A percentile compares a stretch with the other conserved stretches of the same genome.
phyloP scores from a whole-genome alignment of 108 stramenopile genomes.

The Pseudonitzschia delicatissima region DNA sequence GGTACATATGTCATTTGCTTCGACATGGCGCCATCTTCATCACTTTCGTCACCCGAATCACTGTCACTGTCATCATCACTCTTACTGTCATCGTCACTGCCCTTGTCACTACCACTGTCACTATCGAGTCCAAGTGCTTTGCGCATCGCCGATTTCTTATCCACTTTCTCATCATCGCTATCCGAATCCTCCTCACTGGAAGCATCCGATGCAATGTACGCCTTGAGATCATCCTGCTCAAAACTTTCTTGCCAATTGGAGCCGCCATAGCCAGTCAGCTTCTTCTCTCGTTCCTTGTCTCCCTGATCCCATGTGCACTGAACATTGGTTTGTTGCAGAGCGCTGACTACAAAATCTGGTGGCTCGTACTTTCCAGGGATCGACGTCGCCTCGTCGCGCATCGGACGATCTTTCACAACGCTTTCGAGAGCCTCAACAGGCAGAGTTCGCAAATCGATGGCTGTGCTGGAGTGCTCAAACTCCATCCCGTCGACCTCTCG shows the following conservation, averaged over 20 bases:
- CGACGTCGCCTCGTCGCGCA: constrained; percentile 69
- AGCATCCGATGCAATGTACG: constrained; percentile 84
- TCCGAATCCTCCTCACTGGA: constrained; percentile 61
- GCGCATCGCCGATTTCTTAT: constrained; percentile 42
- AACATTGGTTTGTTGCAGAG: constrained; percentile 90
- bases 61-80: constrained; percentile 24
- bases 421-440: constrained; percentile 56
- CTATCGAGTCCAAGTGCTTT: constrained; percentile 54
- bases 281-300: constrained; percentile 81
- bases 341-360: constrained; percentile 83
- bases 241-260: constrained; percentile 74
- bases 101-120: constrained; percentile 37
- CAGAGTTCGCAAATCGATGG: constrained; percentile 89
- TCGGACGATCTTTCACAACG: constrained; percentile 56
- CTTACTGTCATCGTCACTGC: neutral
- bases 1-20: constrained; percentile 68
- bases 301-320: constrained; percentile 97
- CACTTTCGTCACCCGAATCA: constrained; percentile 28
- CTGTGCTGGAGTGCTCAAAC: constrained; percentile 88
- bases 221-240: constrained; percentile 84
- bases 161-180: constrained; percentile 25
- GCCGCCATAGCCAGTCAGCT: constrained; percentile 70
- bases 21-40: constrained; percentile 33
- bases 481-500: constrained; percentile 93
- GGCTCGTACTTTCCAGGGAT: constrained; percentile 89